Evolutionary conservation across 495 filamentous ascomycete genomes (phyloP), one percentile per base, ranked within the genome.

Genomic region (Hyaloscypha bicolor): DNA sequence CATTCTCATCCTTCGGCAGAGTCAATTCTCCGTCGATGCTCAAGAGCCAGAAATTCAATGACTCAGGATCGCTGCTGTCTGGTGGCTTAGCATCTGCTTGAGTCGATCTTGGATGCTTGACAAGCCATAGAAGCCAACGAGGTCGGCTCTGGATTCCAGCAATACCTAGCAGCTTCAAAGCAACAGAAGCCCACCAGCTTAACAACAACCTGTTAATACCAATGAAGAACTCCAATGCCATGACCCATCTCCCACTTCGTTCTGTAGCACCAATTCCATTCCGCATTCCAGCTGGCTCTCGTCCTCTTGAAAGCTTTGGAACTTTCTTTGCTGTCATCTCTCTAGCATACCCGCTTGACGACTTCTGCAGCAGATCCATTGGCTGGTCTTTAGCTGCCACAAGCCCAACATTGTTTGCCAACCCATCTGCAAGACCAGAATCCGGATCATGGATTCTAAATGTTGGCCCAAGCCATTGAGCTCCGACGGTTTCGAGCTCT

Each of bases 201-300:
- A 86, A 67, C 4, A 92, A 60, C 2, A 97, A 84, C 70, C 84
- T 85, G 67, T 84, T 88, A 55, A 95, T 92, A 42, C 87, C 86
- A 55, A 88, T 83, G 60, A 94, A 81, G 71, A 93, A 93, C 35
- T 92, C 85, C 25, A 90, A 77, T 0, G 88, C 91, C 74, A 93
- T 85, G 48, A 90, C 78, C 84, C 89, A 91, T 67, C 93, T 81
- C 1, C 87, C 85, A 60, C 88, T 88, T 42, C 92, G 81, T 63
- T 93, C 90, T 9, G 89, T 80, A 52, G 91, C 87, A 11, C 93
- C 93, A 42, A 96, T 89, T 3, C 92, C 93, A 65, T 88, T 89
- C 58, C 82, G 79, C 56, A 79, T 75, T 63, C 59, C 65, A 67
- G 77, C 52, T 74, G 76, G 56, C 2, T 73, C 65, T 22, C 51